phyloP scores from a whole-genome alignment of 441 rosid genomes.

The Brassica balearica region DNA sequence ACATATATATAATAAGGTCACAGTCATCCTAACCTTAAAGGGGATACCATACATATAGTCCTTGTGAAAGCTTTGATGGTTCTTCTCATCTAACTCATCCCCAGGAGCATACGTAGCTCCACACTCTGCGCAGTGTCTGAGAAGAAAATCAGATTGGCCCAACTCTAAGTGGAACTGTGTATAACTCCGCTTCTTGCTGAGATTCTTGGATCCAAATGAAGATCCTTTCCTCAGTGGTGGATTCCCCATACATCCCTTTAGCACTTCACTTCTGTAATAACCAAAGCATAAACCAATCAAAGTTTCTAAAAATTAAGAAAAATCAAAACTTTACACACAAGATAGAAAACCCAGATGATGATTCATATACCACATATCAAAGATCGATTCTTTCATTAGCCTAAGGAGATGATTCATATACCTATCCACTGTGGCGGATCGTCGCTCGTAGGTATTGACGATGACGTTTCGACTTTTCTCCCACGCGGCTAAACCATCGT shows the following conservation, averaged over 20 bases:
- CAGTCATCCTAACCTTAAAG: conserved; percentile 58
- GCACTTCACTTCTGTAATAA: conserved; percentile 36
- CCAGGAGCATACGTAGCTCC: conserved; percentile 78
- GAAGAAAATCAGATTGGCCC: conserved; percentile 91
- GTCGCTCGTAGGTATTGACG: conserved; percentile 62
- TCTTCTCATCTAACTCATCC: conserved; percentile 77
- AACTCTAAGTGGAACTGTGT: conserved; percentile 81
- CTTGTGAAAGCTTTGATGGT: conserved; percentile 65
- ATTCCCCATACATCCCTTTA: conserved; percentile 28
- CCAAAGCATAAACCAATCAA: conserved; percentile 3
- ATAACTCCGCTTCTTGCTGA: conserved; percentile 79
- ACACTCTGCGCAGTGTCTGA: conserved; percentile 63
- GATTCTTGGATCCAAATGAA: conserved; percentile 34
- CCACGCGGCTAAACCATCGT: conserved; percentile 53
- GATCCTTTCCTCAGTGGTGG: conserved; percentile 33
- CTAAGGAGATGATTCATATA: conserved; percentile 29
- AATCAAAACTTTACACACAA: not conserved
- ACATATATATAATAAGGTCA: not conserved
- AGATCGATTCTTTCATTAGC: not conserved
- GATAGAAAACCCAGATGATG: not conserved
- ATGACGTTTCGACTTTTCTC: conserved; percentile 47
- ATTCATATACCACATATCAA: not conserved
- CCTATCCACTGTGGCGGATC: conserved; percentile 50
- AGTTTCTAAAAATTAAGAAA: not conserved
- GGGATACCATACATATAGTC: conserved; percentile 69